Evolutionary conservation across 768 basidiomycete species (phyloP).

Genomic region (Thelephora ganbajun): DNA sequence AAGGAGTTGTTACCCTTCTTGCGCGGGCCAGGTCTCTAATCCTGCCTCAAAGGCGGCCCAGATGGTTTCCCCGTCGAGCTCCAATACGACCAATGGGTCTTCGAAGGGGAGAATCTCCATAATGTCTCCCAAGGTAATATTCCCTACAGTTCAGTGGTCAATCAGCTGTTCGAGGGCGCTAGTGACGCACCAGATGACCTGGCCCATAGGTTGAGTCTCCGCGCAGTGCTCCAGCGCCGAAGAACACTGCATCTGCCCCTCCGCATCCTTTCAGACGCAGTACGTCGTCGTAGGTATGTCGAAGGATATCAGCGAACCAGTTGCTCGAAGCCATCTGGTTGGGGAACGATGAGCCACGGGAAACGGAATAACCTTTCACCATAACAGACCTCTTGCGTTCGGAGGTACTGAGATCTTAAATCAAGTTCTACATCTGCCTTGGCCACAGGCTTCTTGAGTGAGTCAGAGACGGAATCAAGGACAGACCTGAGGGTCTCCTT

Average conservation of each 20-base stretch:
- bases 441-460: slow-evolving; percentile 68
- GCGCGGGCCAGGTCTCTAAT: slow-evolving; percentile 70
- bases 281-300: slow-evolving; percentile 71
- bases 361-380: background rate
- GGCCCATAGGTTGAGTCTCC: slow-evolving; percentile 80
- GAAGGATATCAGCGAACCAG: slow-evolving; percentile 76
- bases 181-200: slow-evolving; percentile 27
- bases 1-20: slow-evolving; percentile 55
- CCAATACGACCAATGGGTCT: slow-evolving; percentile 70
- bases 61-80: slow-evolving; percentile 63
- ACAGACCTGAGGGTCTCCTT: slow-evolving; percentile 44
- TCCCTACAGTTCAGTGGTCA: slow-evolving; percentile 26
- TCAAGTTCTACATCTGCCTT: slow-evolving; percentile 54
- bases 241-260: slow-evolving; percentile 68
- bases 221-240: slow-evolving; percentile 73
- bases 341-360: background rate
- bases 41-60: slow-evolving; percentile 71
- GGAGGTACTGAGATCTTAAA: slow-evolving; percentile 59
- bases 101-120: slow-evolving; percentile 83
- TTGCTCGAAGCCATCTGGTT: slow-evolving; percentile 55
- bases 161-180: background rate
- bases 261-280: slow-evolving; percentile 40
- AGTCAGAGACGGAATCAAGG: slow-evolving; percentile 51
- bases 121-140: slow-evolving; percentile 74
- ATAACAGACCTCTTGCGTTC: slow-evolving; percentile 50